phyloP scores from a whole-genome alignment of 257 asterid genomes.

The Solanum acaule region DNA sequence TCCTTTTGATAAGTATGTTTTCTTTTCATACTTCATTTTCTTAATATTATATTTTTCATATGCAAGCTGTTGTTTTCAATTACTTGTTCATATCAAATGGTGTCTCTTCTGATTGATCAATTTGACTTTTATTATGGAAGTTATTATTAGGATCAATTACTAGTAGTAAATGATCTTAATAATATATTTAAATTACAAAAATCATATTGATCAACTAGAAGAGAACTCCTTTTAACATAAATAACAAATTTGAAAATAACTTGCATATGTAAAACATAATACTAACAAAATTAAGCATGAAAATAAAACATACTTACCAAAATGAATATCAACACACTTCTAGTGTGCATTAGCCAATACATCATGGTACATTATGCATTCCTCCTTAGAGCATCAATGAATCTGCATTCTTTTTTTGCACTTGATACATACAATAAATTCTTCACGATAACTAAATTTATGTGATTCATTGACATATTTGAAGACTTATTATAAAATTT shows the following conservation, averaged over 20 bases:
- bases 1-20: conserved; percentile 33
- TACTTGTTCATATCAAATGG: not conserved
- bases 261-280: not conserved
- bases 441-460: conserved; percentile 31
- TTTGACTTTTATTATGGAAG: not conserved
- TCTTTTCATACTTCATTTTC: not conserved
- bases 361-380: conserved; percentile 34
- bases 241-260: not conserved
- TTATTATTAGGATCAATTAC: not conserved
- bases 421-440: conserved; percentile 26
- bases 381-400: conserved; percentile 28
- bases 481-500: conserved; percentile 28
- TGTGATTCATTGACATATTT: conserved; percentile 21
- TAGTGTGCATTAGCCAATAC: conserved; percentile 18
- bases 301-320: conserved; percentile 23
- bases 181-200: not conserved
- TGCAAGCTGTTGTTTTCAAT: not conserved
- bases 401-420: conserved; percentile 29
- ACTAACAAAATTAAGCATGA: not conserved
- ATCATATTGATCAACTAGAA: not conserved
- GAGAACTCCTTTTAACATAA: not conserved
- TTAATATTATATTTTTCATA: not conserved
- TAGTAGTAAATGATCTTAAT: not conserved
- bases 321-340: conserved; percentile 31
- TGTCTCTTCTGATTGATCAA: not conserved